Percentiles rank a stretch among this genome's conserved stretches.
Evolutionary conservation across 2,329 filamentous ascomycete species (phyloP).

Genomic region (Harringtonia lauricola): DNA sequence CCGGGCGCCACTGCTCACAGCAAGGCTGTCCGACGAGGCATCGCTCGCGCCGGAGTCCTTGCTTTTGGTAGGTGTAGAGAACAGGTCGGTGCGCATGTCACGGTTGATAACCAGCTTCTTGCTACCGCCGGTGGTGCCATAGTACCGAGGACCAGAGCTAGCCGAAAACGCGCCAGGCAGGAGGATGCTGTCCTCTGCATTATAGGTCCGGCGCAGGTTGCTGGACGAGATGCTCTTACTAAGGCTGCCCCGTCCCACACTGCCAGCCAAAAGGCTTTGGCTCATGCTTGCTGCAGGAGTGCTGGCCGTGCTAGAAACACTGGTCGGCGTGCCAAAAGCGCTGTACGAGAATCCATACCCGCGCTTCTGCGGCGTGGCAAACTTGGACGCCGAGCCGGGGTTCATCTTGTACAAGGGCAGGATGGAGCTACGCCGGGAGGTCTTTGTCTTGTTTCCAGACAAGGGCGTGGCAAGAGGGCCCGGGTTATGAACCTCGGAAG

Average conservation of each 20-base stretch:
- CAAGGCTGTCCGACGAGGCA: constrained; percentile 18
- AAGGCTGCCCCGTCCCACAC: constrained; percentile 53
- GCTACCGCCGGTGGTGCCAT: constrained; percentile 58
- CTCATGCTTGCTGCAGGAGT: constrained; percentile 53
- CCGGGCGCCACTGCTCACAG: constrained; percentile 24
- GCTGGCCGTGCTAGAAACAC: constrained; percentile 54
- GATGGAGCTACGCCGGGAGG: constrained; percentile 63
- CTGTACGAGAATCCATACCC: constrained; percentile 92
- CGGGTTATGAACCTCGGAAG: constrained; percentile 55
- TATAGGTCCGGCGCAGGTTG: constrained; percentile 73
- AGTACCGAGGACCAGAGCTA: constrained; percentile 50
- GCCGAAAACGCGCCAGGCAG: constrained; percentile 76
- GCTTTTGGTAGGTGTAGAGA: constrained; percentile 47
- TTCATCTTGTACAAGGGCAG: constrained; percentile 82
- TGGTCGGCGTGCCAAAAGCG: constrained; percentile 73
- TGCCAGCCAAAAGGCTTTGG: constrained; percentile 56
- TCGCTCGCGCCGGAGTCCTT: constrained; percentile 27
- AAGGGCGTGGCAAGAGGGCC: constrained; percentile 89
- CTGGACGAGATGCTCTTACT: constrained; percentile 83
- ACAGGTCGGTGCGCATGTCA: constrained; percentile 64
- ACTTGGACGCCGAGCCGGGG: constrained; percentile 65
- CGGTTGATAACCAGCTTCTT: constrained; percentile 93
- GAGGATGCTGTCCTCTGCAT: constrained; percentile 74
- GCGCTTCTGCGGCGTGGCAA: constrained; percentile 73
- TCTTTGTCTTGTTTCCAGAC: constrained; percentile 58